Conservation (phyloP, 73 alveolate species). For the Paramecium sonneborni region DNA sequence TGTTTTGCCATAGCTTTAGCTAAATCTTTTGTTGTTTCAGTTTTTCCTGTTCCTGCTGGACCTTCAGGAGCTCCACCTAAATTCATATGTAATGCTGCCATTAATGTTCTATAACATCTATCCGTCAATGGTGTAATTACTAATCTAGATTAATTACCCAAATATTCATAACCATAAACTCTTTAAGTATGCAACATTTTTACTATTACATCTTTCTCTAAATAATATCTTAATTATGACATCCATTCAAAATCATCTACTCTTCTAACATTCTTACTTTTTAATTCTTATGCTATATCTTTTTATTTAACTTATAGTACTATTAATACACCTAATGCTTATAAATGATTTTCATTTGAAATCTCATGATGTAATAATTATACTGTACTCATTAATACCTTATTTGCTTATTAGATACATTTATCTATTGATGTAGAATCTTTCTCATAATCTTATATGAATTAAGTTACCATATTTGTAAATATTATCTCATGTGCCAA, state of each 20-base stretch:
- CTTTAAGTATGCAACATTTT: constrained; percentile 83
- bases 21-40: constrained; percentile 92
- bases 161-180: constrained; percentile 95
- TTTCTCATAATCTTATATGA: not conserved
- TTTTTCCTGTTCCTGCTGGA: constrained; percentile 95
- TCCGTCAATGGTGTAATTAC: constrained; percentile 95
- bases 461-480: constrained; percentile 53
- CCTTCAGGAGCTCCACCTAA: constrained; percentile 98
- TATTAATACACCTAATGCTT: constrained; percentile 81
- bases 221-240: constrained; percentile 80
- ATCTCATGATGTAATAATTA: constrained; percentile 60
- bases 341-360: constrained; percentile 59
- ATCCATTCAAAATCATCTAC: constrained; percentile 85
- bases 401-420: not conserved
- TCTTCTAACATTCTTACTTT: constrained; percentile 62
- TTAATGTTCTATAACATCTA: constrained; percentile 88
- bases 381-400: constrained; percentile 51
- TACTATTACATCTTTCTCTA: constrained; percentile 73
- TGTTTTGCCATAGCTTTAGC: constrained; percentile 88
- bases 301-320: constrained; percentile 86
- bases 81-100: constrained; percentile 87
- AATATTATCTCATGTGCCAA: constrained; percentile 53
- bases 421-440: constrained; percentile 45
- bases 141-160: constrained; percentile 91
- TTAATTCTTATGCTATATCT: constrained; percentile 76